Percentiles rank a stretch among this genome's conserved stretches.
Evolutionary conservation across 768 basidiomycete species (phyloP).

Genomic region (Ramaria rubella): DNA sequence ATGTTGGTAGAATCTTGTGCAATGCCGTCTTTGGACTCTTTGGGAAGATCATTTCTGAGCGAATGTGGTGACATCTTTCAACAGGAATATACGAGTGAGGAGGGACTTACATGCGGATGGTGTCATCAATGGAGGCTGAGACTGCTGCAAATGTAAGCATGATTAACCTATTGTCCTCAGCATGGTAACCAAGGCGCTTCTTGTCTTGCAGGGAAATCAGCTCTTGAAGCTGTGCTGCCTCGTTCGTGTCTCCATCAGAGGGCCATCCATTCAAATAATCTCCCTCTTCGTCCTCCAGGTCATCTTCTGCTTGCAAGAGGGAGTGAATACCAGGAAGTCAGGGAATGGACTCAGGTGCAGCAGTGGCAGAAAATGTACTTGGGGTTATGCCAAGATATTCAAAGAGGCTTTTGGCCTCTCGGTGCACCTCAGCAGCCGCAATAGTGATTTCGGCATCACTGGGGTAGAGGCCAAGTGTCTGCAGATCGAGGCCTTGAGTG

Average conservation of each 20-base stretch:
- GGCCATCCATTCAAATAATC: slow-evolving; percentile 24
- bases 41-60: background rate
- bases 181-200: background rate
- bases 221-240: background rate
- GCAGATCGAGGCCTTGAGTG: slow-evolving; percentile 16
- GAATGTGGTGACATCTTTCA: background rate
- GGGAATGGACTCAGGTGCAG: slow-evolving; percentile 24
- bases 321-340: no score
- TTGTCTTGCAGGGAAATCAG: background rate
- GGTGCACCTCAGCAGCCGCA: slow-evolving; percentile 36
- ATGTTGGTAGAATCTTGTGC: background rate
- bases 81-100: background rate
- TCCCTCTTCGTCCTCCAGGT: no score
- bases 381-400: slow-evolving; percentile 28
- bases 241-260: no score
- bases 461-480: slow-evolving; percentile 17
- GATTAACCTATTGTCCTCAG: background rate
- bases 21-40: background rate
- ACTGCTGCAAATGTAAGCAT: background rate
- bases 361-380: slow-evolving; percentile 31
- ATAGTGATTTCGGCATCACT: slow-evolving; percentile 18
- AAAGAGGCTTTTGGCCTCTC: slow-evolving; percentile 30
- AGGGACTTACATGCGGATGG: background rate
- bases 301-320: no score
- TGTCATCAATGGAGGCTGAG: background rate